phyloP scores from a whole-genome alignment of 305 asterid species.

The Fraxinus sp. region DNA sequence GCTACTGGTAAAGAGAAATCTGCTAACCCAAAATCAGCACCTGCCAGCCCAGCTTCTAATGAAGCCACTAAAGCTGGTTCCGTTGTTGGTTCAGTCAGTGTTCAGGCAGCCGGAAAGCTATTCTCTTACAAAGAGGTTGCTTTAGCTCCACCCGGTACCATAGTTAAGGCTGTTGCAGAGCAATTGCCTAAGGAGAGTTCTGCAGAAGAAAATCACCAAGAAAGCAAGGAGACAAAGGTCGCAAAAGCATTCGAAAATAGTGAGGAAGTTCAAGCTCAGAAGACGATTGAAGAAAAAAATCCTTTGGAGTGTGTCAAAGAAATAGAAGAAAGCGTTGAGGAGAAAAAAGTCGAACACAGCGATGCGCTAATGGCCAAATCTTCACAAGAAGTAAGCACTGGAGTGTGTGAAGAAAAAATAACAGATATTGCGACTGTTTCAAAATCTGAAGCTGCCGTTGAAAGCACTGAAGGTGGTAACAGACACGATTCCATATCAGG shows the following conservation, averaged over 20 bases:
- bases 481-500: conserved; percentile 25
- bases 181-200: conserved; percentile 44
- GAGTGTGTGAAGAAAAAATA: conserved; percentile 32
- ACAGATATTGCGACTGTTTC: conserved; percentile 24
- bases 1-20: conserved; percentile 45
- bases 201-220: conserved; percentile 35
- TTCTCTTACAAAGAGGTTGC: conserved; percentile 95
- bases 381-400: conserved; percentile 27
- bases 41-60: conserved; percentile 55
- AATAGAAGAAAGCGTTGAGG: conserved; percentile 23
- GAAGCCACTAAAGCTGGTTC: conserved; percentile 51
- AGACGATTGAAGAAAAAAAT: conserved; percentile 33
- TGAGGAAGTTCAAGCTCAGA: conserved; percentile 36
- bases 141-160: conserved; percentile 77
- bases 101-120: conserved; percentile 69
- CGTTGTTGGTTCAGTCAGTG: conserved; percentile 52
- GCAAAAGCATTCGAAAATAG: conserved; percentile 23
- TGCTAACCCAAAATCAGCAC: conserved; percentile 52
- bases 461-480: conserved; percentile 30
- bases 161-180: conserved; percentile 69
- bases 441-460: conserved; percentile 31
- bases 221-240: conserved; percentile 30
- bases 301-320: conserved; percentile 28
- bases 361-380: conserved; percentile 15
- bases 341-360: conserved; percentile 24